phyloP scores from a whole-genome alignment of 1,284 basidiomycete species.

The Waitea zeae region DNA sequence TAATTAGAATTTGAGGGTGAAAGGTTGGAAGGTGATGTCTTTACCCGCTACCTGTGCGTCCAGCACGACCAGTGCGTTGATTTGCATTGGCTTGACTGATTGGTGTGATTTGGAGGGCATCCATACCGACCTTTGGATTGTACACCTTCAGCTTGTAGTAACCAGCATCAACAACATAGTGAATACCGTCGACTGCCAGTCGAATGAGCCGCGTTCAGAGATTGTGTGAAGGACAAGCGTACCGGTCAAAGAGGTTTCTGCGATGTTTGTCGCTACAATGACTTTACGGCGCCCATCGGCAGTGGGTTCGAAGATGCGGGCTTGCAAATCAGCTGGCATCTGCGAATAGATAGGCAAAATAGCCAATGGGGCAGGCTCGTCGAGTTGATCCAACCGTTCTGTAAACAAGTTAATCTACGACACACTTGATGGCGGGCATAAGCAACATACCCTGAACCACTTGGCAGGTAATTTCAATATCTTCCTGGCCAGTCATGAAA shows the following conservation, averaged over 20 bases:
- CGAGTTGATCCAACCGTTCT: constrained; percentile 85
- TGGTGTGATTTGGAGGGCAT: constrained; percentile 95
- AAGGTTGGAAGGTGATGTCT: too few species aligned
- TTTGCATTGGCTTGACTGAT: constrained; percentile 97
- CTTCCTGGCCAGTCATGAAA: constrained; percentile 99
- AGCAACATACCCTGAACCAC: constrained; percentile 61
- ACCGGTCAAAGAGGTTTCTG: constrained; percentile 94
- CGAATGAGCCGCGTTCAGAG: background rate
- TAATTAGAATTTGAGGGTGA: background rate
- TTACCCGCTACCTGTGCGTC: constrained; percentile 86
- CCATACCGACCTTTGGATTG: constrained; percentile 99
- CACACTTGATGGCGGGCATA: constrained; percentile 7
- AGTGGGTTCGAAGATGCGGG: constrained; percentile 93
- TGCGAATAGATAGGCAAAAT: constrained; percentile 97
- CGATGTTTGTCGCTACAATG: constrained; percentile 97
- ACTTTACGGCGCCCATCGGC: constrained; percentile 92
- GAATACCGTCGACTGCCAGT: constrained; percentile 79
- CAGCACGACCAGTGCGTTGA: constrained; percentile 91
- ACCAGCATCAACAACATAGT: constrained; percentile 92
- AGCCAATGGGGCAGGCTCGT: constrained; percentile 76
- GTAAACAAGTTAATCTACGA: constrained; percentile 18
- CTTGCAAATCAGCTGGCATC: constrained; percentile 98
- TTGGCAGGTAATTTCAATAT: constrained; percentile 91
- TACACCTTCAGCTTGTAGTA: constrained; percentile 98
- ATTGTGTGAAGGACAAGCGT: constrained; percentile 7